Conservation (phyloP, 129 eudicot genomes). For the carrot (Daucus carota) region DNA sequence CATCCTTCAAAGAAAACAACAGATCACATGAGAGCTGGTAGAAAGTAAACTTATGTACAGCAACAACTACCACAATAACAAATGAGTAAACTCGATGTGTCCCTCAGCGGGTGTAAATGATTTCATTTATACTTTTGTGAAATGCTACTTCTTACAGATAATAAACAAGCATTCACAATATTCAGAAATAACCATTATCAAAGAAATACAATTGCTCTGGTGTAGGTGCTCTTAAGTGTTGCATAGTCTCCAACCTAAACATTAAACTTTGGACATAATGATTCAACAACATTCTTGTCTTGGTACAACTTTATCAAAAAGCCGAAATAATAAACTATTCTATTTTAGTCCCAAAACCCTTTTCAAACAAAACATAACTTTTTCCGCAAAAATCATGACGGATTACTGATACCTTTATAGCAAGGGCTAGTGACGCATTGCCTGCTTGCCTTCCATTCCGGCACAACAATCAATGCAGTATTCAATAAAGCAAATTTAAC, state of each 20-base stretch:
- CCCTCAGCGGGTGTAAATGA: neutral
- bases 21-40: neutral
- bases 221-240: neutral
- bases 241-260: neutral
- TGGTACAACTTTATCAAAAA: neutral
- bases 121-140: neutral
- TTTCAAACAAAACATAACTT: neutral
- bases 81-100: neutral
- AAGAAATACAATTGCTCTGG: neutral
- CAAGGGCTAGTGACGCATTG: neutral
- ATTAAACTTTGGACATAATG: neutral
- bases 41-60: neutral
- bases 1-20: conserved; percentile 49
- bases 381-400: neutral
- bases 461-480: neutral
- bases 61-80: neutral
- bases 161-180: neutral
- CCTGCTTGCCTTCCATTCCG: neutral
- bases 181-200: neutral
- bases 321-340: neutral
- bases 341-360: neutral
- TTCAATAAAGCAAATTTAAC: neutral
- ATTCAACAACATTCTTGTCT: neutral
- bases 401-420: neutral
- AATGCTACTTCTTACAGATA: neutral